Base-by-base conservation (phyloP, 2,329 filamentous ascomycete species). In the Penicillium sp. region DNA sequence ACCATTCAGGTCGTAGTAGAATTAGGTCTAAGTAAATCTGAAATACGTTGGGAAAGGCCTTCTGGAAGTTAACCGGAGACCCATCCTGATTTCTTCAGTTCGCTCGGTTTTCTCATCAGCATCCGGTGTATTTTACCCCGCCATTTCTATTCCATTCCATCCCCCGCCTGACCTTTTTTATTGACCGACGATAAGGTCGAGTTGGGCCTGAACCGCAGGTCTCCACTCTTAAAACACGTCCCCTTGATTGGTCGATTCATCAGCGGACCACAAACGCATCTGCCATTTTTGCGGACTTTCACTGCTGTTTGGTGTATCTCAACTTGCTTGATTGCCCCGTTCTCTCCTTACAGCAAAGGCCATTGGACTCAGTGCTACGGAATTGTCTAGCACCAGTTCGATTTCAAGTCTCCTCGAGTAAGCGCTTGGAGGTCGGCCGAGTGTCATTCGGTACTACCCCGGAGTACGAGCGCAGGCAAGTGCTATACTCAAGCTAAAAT, bases 181-280 rank as follows among this genome's bases (percentile, higher is more conserved):
- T 4, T 20, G 33, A 20, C 28, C 31, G 18, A 28, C n/a, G 13
- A 42, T 13, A 20, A 27, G 8, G 14, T 24, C 28, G 28, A 14
- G 8, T 35, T 27, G 20, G 18, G 14, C 33, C 40, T 30, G 4
- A 25, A 43, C 38, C 18, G 13, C 33, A 42, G 30, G 31, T 40
- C 46, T 40, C 50, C 42, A 46, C 53, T 42, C n/a, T 38, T 24
- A 10, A 10, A 27, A 18, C 39, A 49, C 40, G 31, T 18, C 40
- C 38, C 14, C 3, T 7, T 59, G 51, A 58, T 63, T 63, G 53
- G 58, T 44, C 38, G 16, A 46, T 25, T 31, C 39, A 48, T 52
- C 43, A n/a, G n/a, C n/a, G 11, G 33, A 53, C 53, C 44, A 35
- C 38, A 25, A 49, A 46, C 53, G 49, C 46, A 56, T 43, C 50